Evolutionary conservation across 78 protist species (phyloP).

Genomic region (Isochrysis galbana): DNA sequence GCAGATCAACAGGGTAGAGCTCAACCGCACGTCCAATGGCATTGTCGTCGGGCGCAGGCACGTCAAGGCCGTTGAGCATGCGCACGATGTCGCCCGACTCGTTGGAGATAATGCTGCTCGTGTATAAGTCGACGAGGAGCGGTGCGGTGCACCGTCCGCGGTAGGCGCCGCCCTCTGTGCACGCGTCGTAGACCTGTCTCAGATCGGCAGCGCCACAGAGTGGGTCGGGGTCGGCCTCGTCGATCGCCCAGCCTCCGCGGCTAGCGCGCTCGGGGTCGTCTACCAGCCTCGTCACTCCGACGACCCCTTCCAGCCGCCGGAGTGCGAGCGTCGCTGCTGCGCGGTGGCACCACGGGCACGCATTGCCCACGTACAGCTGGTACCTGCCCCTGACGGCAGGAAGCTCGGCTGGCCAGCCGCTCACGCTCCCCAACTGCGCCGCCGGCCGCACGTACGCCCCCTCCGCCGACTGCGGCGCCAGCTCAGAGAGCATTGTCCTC

Average conservation of each 20-base stretch:
- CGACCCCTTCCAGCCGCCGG: neutral
- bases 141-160: conserved; percentile 76
- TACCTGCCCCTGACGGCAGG: conserved; percentile 67
- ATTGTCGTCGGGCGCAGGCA: conserved; percentile 8
- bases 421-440: neutral
- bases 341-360: conserved; percentile 78
- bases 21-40: conserved; percentile 44
- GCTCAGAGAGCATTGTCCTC: neutral
- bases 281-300: neutral
- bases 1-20: conserved; percentile 65
- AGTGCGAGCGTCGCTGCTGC: neutral
- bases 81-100: conserved; percentile 80
- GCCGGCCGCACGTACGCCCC: neutral
- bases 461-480: neutral
- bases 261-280: neutral
- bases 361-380: conserved; percentile 67
- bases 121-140: conserved; percentile 74
- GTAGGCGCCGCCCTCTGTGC: neutral
- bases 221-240: neutral
- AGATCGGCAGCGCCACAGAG: neutral
- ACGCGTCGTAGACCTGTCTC: neutral
- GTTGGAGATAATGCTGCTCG: conserved; percentile 76
- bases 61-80: conserved; percentile 53
- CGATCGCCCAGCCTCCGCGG: neutral
- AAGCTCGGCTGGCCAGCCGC: conserved; percentile 1